phyloP scores from a whole-genome alignment of 345 rosid genomes.

The Turnera subulata region DNA sequence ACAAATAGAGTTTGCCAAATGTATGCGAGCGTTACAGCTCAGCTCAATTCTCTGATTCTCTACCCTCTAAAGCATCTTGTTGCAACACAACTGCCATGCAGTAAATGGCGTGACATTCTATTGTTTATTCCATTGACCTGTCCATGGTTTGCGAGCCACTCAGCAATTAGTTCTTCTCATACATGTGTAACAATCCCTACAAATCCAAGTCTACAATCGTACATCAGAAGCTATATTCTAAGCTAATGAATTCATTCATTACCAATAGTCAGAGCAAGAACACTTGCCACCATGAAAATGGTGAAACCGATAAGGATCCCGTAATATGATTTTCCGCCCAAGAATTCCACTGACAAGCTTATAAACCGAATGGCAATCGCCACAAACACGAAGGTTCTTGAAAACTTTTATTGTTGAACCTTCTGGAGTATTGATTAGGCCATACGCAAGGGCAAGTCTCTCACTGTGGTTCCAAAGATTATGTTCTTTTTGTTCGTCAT shows the following conservation, averaged over 20 bases:
- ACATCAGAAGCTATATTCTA: background rate
- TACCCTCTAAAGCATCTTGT: too few species aligned
- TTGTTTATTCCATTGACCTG: too few species aligned
- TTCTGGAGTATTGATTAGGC: constrained; percentile 53
- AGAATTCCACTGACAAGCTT: constrained; percentile 58
- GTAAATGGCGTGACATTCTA: too few species aligned
- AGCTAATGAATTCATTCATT: constrained; percentile 8
- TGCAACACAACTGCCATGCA: too few species aligned
- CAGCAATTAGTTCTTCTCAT: too few species aligned
- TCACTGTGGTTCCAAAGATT: constrained; percentile 89
- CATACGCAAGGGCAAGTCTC: constrained; percentile 82
- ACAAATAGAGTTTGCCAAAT: too few species aligned
- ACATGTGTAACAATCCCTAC: too few species aligned
- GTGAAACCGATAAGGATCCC: constrained; percentile 85
- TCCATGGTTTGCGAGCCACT: too few species aligned
- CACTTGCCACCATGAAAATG: constrained; percentile 70
- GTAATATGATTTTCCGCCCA: constrained; percentile 46
- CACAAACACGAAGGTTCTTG: constrained; percentile 82
- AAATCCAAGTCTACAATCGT: too few species aligned
- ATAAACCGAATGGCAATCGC: constrained; percentile 81
- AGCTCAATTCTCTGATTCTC: too few species aligned
- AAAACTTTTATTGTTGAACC: constrained; percentile 58
- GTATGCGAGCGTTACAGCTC: too few species aligned
- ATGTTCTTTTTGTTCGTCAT: constrained; percentile 89
- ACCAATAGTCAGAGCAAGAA: constrained; percentile 85